A percentile compares a stretch with the other conserved stretches of the same genome.
Conservation (phyloP, 2,329 filamentous ascomycete species). For the Aspergillus fructus region DNA sequence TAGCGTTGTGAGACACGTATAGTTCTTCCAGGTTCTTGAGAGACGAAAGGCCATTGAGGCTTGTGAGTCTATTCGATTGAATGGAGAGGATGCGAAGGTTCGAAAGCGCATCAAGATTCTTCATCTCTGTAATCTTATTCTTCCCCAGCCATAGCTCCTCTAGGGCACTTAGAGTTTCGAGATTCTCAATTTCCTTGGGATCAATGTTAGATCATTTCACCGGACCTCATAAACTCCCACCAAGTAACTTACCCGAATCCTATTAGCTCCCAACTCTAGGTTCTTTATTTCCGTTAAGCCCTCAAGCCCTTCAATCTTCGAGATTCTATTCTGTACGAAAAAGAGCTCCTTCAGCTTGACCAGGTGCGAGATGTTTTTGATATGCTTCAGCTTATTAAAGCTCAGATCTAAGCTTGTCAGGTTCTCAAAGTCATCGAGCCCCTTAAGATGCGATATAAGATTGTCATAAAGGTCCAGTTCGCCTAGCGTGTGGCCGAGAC, state of each 20-base stretch:
- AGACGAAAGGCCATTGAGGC: constrained; percentile 71
- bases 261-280: constrained; percentile 88
- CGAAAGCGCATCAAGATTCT: constrained; percentile 69
- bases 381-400: constrained; percentile 99
- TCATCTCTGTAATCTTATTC: constrained; percentile 89
- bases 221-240: neutral
- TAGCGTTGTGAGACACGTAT: constrained; percentile 92
- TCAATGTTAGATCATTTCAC: constrained; percentile 4
- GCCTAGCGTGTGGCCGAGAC: constrained; percentile 64
- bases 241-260: constrained; percentile 61
- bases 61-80: constrained; percentile 87
- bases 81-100: constrained; percentile 88
- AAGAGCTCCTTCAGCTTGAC: constrained; percentile 78
- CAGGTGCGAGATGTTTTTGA: constrained; percentile 81
- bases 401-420: constrained; percentile 83
- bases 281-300: constrained; percentile 73
- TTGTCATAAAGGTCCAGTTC: constrained; percentile 98
- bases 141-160: constrained; percentile 93
- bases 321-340: constrained; percentile 93
- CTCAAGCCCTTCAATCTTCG: constrained; percentile 79
- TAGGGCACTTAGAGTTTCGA: constrained; percentile 74
- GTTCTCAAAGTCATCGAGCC: constrained; percentile 73
- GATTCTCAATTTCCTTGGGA: constrained; percentile 72
- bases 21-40: constrained; percentile 82
- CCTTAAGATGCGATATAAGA: constrained; percentile 80